Evolutionary conservation across 2,329 filamentous ascomycete species (phyloP).

Genomic region (Ascosphaera pollenicola): DNA sequence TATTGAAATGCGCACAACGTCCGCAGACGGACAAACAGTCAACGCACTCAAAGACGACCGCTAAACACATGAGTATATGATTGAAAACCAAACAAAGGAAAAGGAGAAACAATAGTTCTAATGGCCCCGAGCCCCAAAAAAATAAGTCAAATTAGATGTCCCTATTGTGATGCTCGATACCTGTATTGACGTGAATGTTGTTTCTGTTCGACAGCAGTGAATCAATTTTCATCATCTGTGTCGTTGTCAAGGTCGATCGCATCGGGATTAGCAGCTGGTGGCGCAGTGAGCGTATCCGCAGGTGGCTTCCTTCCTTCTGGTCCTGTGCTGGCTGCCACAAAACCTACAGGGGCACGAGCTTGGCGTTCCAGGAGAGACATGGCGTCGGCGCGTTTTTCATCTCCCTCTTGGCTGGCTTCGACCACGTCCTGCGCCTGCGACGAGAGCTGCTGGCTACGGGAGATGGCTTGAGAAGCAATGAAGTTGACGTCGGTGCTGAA

Average conservation of each 20-base stretch:
- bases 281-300: slow-evolving; percentile 12
- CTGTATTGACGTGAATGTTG: no score
- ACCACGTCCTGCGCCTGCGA: slow-evolving; percentile 14
- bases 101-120: no score
- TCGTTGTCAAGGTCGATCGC: slow-evolving; percentile 61
- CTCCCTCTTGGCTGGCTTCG: slow-evolving; percentile 22
- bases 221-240: slow-evolving; percentile 11
- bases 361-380: slow-evolving; percentile 81
- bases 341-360: slow-evolving; percentile 69
- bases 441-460: slow-evolving; percentile 44
- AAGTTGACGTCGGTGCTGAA: slow-evolving; percentile 81
- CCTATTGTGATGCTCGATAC: no score
- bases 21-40: no score
- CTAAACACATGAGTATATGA: no score
- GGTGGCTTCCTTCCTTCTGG: slow-evolving; percentile 35
- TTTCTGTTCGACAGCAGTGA: no score
- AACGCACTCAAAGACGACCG: no score
- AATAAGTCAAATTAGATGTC: no score
- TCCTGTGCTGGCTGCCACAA: slow-evolving; percentile 67
- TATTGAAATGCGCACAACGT: no score
- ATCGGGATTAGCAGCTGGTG: slow-evolving; percentile 49
- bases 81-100: no score
- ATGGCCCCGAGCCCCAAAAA: no score
- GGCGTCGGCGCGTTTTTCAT: slow-evolving; percentile 41
- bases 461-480: slow-evolving; percentile 86